Evolutionary conservation across 768 basidiomycete species (phyloP), one percentile per base, ranked within the genome.

Genomic region (Trametes meyenii): DNA sequence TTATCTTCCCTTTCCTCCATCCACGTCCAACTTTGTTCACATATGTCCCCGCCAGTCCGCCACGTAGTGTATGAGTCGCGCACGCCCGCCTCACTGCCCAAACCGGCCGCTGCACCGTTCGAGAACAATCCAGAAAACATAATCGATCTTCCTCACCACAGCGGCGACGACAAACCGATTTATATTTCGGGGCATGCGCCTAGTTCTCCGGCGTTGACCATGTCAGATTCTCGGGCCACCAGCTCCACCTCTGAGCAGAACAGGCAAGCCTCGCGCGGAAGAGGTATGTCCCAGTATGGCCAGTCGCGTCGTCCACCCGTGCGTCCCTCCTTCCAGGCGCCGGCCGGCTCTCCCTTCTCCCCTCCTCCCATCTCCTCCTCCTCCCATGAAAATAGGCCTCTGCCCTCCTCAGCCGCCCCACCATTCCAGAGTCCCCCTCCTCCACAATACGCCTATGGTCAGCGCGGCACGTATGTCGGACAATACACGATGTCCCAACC

Each of bases 401-500:
- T 46, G 43, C 49, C 66, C 42, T 50, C 59, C 50, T 29, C 62
- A 26, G n/a, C 66, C 46, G 51, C 63, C 8, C 55, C 72, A 26
- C 16, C 64, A 43, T 66, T 69, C 63, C 58, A 74, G 71, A 58
- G 74, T 14, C 66, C 63, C 39, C 65, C 68, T 3, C 49, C 56
- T 3, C 61, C 65, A 21, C 58, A 66, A 42, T 67, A 65, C 19
- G 21, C 66, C 33, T 63, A 66, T 54, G 67, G 70, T 62, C 78
- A 77, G 35, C 73, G 67, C 21, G 45, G 68, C 26, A 68, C 67
- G 66, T 81, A 78, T 60, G 68, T 75, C 26, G 77, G 78, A 56
- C 82, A 77, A 72, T 85, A 85, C 74, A 71, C 77, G 67, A 74
- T 82, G 71, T 73, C 82, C 66, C 81, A 78, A 40, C 55, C 67